Evolutionary conservation across 176 grass and related monocot genomes (phyloP).

Genomic region (Aechmea fasciata): DNA sequence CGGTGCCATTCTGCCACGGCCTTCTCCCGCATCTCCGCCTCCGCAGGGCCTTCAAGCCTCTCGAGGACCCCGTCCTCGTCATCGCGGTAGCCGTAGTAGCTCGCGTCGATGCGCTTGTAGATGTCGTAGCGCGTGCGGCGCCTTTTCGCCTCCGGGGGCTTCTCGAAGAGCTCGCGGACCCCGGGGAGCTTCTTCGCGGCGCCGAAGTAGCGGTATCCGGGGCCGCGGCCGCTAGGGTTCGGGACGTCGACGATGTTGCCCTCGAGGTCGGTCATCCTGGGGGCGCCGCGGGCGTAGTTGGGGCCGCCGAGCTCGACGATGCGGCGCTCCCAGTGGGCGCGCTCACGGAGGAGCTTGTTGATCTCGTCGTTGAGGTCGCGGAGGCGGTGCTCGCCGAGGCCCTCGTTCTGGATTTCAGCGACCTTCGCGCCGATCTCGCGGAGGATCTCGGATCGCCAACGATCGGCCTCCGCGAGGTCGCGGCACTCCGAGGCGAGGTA

Average conservation of each 20-base stretch:
- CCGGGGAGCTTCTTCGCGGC: constrained; percentile 92
- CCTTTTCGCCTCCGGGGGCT: constrained; percentile 71
- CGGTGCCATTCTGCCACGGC: constrained; percentile 55
- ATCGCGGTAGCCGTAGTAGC: constrained; percentile 88
- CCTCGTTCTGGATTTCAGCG: constrained; percentile 95
- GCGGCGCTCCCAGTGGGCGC: constrained; percentile 88
- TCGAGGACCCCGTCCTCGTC: constrained; percentile 91
- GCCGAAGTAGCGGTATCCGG: constrained; percentile 92
- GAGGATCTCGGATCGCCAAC: constrained; percentile 91
- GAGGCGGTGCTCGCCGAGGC: constrained; percentile 88
- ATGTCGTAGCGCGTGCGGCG: constrained; percentile 87
- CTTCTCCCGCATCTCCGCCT: constrained; percentile 56
- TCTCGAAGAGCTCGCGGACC: constrained; percentile 90
- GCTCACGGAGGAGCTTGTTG: constrained; percentile 96
- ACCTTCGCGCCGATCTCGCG: constrained; percentile 96
- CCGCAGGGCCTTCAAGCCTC: constrained; percentile 56
- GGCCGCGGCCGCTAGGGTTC: constrained; percentile 76
- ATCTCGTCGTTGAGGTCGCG: constrained; percentile 99
- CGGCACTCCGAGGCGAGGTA: constrained; percentile 94
- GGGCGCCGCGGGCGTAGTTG: constrained; percentile 56
- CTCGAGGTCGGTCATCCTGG: constrained; percentile 90
- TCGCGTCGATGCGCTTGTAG: constrained; percentile 82
- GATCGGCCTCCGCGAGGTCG: constrained; percentile 83
- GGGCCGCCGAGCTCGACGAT: constrained; percentile 80
- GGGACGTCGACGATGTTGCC: constrained; percentile 91